These are phyloP conservation scores for Lactifluus volemus DNA, from an alignment of 768 basidiomycete genomes.

Conservation along the genomic window DNA sequence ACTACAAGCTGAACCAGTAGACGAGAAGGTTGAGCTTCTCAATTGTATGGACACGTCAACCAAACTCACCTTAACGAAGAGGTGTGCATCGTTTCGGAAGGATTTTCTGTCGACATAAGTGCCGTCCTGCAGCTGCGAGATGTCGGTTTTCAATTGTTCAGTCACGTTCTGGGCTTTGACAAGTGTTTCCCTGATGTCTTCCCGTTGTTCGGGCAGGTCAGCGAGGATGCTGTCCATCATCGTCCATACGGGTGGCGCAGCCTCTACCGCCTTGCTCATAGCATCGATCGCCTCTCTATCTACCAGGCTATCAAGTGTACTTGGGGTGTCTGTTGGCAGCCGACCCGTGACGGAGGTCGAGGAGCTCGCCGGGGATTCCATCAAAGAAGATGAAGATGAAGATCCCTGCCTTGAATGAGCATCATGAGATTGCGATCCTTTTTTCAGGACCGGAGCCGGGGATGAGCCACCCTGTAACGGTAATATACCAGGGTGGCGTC, in stretches of 20 bases:
- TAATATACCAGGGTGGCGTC: slow-evolving; percentile 21
- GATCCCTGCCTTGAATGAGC: slow-evolving; percentile 38
- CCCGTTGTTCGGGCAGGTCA: slow-evolving; percentile 34
- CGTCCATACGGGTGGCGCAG: slow-evolving; percentile 76
- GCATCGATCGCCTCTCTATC: slow-evolving; percentile 75
- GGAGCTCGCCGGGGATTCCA: slow-evolving; percentile 32
- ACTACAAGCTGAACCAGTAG: slow-evolving; percentile 51
- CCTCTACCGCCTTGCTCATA: slow-evolving; percentile 68
- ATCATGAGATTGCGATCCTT: slow-evolving; percentile 12
- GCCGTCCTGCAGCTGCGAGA: slow-evolving; percentile 50
- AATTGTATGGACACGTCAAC: background rate
- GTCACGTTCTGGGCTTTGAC: slow-evolving; percentile 59
- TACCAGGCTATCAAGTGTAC: slow-evolving; percentile 53
- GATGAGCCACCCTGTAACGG: slow-evolving; percentile 1
- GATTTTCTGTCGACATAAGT: slow-evolving; percentile 47
- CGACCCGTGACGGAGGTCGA: slow-evolving; percentile 32
- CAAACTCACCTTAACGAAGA: slow-evolving; percentile 66
- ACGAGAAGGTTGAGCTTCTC: background rate
- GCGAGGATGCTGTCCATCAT: slow-evolving; percentile 64
- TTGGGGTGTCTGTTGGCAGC: slow-evolving; percentile 37
- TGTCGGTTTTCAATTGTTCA: slow-evolving; percentile 47
- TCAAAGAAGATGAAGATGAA: slow-evolving; percentile 34
- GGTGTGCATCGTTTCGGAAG: slow-evolving; percentile 68
- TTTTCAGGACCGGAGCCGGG: background rate
- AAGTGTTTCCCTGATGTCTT: slow-evolving; percentile 45